These are phyloP conservation scores for Penicillium sp. DNA, from an alignment of 2,329 filamentous ascomycete species.

Conservation along the genomic window DNA sequence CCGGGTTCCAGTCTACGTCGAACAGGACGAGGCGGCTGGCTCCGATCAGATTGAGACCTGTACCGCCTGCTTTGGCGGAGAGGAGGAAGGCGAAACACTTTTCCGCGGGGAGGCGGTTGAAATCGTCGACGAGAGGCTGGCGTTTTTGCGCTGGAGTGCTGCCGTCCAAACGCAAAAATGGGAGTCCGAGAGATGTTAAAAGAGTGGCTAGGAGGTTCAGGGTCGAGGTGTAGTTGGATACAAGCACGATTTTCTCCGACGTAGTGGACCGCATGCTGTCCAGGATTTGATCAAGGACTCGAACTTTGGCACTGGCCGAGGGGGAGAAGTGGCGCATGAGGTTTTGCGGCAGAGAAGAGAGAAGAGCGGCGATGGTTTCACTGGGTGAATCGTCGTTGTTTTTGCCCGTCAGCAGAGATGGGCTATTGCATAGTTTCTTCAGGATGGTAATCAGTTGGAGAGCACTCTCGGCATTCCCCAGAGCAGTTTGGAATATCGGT, in stretches of 20 bases:
- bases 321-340: slow-evolving; percentile 52
- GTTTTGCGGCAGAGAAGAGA: slow-evolving; percentile 52
- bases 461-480: slow-evolving; percentile 58
- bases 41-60: slow-evolving; percentile 65
- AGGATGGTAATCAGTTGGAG: slow-evolving; percentile 66
- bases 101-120: slow-evolving; percentile 57
- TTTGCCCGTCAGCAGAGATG: slow-evolving; percentile 54
- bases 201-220: slow-evolving; percentile 62
- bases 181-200: slow-evolving; percentile 55
- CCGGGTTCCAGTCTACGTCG: slow-evolving; percentile 72
- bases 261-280: slow-evolving; percentile 57
- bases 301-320: slow-evolving; percentile 60
- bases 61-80: slow-evolving; percentile 66
- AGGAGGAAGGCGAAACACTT: slow-evolving; percentile 64
- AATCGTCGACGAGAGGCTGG: slow-evolving; percentile 63
- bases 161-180: slow-evolving; percentile 64
- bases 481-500: slow-evolving; percentile 56
- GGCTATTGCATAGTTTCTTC: slow-evolving; percentile 71
- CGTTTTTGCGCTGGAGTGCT: slow-evolving; percentile 59
- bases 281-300: slow-evolving; percentile 61
- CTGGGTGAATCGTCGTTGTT: slow-evolving; percentile 45
- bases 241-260: slow-evolving; percentile 65
- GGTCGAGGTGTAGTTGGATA: slow-evolving; percentile 72
- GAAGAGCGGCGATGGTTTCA: slow-evolving; percentile 44
- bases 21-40: slow-evolving; percentile 66